A percentile compares a stretch with the other conserved stretches of the same genome.
phyloP scores from a whole-genome alignment of 306 rosid species.

The Cucurbita pepo region DNA sequence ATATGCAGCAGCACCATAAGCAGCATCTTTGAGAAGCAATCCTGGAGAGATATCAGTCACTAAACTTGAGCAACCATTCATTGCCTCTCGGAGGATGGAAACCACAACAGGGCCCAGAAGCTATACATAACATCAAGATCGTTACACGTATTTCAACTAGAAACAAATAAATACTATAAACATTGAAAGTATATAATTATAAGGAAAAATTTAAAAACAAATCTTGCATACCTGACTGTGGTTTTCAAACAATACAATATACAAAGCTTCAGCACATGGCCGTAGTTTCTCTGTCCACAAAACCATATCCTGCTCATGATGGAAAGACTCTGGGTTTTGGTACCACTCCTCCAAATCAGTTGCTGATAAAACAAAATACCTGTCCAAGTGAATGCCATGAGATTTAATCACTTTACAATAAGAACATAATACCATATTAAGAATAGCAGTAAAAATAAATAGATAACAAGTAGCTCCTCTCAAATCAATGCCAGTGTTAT shows the following conservation, averaged over 20 bases:
- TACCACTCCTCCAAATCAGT: constrained; percentile 92
- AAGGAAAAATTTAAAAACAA: constrained; percentile 1
- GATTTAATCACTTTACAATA: not conserved
- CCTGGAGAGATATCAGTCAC: constrained; percentile 72
- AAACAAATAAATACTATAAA: constrained; percentile 10
- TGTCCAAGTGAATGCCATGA: constrained; percentile 15
- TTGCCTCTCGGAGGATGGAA: constrained; percentile 82
- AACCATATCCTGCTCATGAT: constrained; percentile 98
- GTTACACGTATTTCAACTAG: constrained; percentile 3
- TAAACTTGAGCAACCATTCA: constrained; percentile 67
- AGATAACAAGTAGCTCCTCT: not conserved
- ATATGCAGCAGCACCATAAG: constrained; percentile 94
- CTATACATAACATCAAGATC: constrained; percentile 26
- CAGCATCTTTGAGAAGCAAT: constrained; percentile 93
- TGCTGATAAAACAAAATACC: constrained; percentile 79
- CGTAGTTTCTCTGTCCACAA: constrained; percentile 97
- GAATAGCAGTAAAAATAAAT: not conserved
- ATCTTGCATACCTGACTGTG: constrained; percentile 63
- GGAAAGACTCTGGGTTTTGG: constrained; percentile 73
- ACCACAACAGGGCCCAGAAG: constrained; percentile 91
- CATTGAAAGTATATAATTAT: constrained; percentile 3
- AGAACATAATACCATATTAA: not conserved
- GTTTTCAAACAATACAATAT: constrained; percentile 84
- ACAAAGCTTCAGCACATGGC: constrained; percentile 95
- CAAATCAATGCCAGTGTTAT: not conserved